Conservation (phyloP, 108 stramenopile species). For the Cyclotella cryptica region DNA sequence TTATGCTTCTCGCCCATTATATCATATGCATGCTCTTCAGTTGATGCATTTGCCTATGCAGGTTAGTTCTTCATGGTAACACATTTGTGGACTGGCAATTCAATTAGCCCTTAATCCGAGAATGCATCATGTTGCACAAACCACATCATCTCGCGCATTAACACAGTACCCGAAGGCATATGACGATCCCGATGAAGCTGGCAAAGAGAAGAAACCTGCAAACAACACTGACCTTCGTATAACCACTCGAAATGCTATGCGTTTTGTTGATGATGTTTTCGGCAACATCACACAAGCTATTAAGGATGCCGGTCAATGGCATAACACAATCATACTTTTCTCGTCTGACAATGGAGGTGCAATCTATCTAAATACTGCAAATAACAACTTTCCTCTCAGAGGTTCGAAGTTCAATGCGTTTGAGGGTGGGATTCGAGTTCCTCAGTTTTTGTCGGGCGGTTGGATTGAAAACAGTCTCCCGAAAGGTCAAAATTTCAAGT, state of each 20-base stretch:
- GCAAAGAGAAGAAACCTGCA: background rate
- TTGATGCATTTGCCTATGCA: slow-evolving; percentile 2
- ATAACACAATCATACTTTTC: background rate
- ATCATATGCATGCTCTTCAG: slow-evolving; percentile 2
- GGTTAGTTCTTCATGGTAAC: too few species aligned
- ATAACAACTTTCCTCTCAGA: slow-evolving; percentile 1
- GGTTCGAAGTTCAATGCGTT: background rate
- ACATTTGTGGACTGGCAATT: too few species aligned
- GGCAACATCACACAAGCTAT: slow-evolving; percentile 4
- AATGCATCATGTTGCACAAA: too few species aligned
- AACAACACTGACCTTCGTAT: background rate
- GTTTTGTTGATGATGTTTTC: slow-evolving; percentile 8
- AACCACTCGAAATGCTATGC: slow-evolving; percentile 1
- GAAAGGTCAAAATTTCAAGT: background rate
- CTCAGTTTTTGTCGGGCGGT: background rate
- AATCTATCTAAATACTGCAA: background rate
- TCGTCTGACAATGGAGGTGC: slow-evolving; percentile 1
- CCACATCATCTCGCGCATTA: too few species aligned
- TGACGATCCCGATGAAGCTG: background rate
- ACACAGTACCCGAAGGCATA: background rate
- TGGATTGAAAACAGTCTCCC: background rate
- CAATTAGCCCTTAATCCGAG: too few species aligned
- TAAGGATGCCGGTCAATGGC: slow-evolving; percentile 2
- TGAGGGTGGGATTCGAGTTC: background rate
- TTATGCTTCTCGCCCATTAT: background rate